Evolutionary conservation across 208 protist genomes (phyloP).

Genomic region (Wallacemonas rigidus): DNA sequence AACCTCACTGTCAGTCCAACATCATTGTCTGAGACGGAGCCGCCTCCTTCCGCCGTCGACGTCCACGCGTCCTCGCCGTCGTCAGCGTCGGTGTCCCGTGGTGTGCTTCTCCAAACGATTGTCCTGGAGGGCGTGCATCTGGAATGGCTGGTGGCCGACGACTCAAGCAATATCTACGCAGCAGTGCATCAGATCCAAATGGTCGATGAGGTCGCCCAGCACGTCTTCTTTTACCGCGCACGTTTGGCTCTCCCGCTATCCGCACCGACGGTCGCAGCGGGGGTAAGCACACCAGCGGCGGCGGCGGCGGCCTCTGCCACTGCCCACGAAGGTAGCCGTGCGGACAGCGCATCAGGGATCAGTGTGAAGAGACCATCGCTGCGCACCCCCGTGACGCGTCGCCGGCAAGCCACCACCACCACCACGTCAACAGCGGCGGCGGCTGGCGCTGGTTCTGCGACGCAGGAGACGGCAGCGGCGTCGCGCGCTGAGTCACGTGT

Average conservation of each 20-base stretch:
- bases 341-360: no score
- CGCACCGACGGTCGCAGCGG: not conserved
- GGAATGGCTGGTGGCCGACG: conserved; percentile 49
- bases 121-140: conserved; percentile 51
- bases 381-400: no score
- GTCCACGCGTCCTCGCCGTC: not conserved
- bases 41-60: conserved; percentile 8
- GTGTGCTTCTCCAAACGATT: conserved; percentile 38
- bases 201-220: conserved; percentile 45
- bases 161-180: conserved; percentile 49
- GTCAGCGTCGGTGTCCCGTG: not conserved
- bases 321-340: not conserved
- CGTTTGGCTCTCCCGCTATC: conserved; percentile 25
- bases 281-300: not conserved
- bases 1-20: not conserved
- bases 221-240: conserved; percentile 61
- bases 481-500: not conserved
- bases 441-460: no score
- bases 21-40: not conserved
- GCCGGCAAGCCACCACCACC: not conserved
- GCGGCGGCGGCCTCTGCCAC: not conserved
- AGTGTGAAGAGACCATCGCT: no score
- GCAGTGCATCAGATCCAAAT: conserved; percentile 66
- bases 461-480: no score
- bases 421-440: not conserved